Percentiles rank a stretch among this genome's conserved stretches.
These are phyloP conservation scores for Didymella arachidicola DNA, from an alignment of 2,329 filamentous ascomycete species.

Conservation along the genomic window DNA sequence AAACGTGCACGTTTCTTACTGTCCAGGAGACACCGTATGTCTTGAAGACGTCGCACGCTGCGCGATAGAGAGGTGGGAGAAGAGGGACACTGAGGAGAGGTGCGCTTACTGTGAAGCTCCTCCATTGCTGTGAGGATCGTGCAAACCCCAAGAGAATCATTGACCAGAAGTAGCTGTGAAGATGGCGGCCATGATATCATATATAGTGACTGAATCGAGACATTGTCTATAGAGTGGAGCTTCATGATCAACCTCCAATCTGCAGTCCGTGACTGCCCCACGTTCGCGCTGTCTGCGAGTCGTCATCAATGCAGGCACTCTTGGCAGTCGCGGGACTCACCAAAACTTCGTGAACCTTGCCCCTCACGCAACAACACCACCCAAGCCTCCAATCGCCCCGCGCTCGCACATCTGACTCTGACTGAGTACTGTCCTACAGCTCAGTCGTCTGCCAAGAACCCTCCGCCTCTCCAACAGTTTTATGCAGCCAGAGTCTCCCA, in stretches of 20 bases:
- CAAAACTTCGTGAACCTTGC: slow-evolving; percentile 19
- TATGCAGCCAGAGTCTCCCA: slow-evolving; percentile 70
- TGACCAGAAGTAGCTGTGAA: background rate
- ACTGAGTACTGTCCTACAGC: slow-evolving; percentile 56
- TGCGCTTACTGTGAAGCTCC: background rate
- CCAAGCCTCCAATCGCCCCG: slow-evolving; percentile 25
- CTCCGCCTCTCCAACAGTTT: slow-evolving; percentile 56
- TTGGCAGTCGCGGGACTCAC: slow-evolving; percentile 7
- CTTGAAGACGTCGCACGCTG: background rate
- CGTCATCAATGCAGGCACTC: slow-evolving; percentile 18
- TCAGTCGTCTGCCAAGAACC: slow-evolving; percentile 60
- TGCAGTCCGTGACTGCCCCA: slow-evolving; percentile 11
- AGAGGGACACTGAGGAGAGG: background rate
- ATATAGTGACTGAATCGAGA: background rate
- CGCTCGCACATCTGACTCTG: slow-evolving; percentile 31
- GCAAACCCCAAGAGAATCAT: background rate
- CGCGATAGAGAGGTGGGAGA: background rate
- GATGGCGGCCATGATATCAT: too few species aligned
- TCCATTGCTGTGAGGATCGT: background rate
- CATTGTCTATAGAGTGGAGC: background rate
- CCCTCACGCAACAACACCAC: slow-evolving; percentile 26
- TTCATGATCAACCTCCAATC: slow-evolving; percentile 1
- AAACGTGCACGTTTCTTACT: too few species aligned
- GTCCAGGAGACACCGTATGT: too few species aligned
- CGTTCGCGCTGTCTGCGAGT: slow-evolving; percentile 8